phyloP scores from a whole-genome alignment of 108 stramenopile genomes.

The Fragilaria crotonensis region DNA sequence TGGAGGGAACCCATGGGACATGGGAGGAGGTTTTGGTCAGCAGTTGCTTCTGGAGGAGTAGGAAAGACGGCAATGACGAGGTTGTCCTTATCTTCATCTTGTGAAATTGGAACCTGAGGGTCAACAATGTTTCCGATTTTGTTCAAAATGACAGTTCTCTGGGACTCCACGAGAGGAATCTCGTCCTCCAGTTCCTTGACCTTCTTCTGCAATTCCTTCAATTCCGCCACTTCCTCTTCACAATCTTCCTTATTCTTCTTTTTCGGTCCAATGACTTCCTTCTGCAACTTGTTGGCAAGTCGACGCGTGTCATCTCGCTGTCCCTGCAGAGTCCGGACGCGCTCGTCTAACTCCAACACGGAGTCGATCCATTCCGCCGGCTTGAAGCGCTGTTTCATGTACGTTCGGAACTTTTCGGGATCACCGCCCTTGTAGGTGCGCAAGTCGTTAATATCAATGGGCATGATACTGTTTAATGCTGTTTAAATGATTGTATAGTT shows the following conservation, averaged over 20 bases:
- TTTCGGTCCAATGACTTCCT: slow-evolving; percentile 85
- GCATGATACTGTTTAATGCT: slow-evolving; percentile 25
- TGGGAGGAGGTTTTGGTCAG: slow-evolving; percentile 44
- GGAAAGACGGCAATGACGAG: slow-evolving; percentile 76
- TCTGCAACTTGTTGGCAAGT: slow-evolving; percentile 83
- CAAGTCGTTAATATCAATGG: slow-evolving; percentile 93
- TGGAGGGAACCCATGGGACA: slow-evolving; percentile 37
- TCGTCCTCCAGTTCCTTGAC: slow-evolving; percentile 67
- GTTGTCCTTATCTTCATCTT: slow-evolving; percentile 95
- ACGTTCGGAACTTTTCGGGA: slow-evolving; percentile 80
- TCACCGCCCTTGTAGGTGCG: slow-evolving; percentile 92
- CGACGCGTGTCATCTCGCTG: slow-evolving; percentile 73
- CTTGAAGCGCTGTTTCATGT: slow-evolving; percentile 82
- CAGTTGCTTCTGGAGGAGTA: slow-evolving; percentile 59
- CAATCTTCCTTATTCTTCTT: slow-evolving; percentile 92
- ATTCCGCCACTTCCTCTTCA: slow-evolving; percentile 74
- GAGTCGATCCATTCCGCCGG: slow-evolving; percentile 84
- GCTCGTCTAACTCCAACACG: slow-evolving; percentile 85
- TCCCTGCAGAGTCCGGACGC: slow-evolving; percentile 78
- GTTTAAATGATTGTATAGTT: background rate
- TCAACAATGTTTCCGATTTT: slow-evolving; percentile 96
- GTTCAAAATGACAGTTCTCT: slow-evolving; percentile 69
- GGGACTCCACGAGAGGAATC: slow-evolving; percentile 46
- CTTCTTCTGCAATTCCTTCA: slow-evolving; percentile 73
- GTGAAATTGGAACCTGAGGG: slow-evolving; percentile 85